phyloP scores from a whole-genome alignment of 495 filamentous ascomycete species.

The Lepraria neglecta region DNA sequence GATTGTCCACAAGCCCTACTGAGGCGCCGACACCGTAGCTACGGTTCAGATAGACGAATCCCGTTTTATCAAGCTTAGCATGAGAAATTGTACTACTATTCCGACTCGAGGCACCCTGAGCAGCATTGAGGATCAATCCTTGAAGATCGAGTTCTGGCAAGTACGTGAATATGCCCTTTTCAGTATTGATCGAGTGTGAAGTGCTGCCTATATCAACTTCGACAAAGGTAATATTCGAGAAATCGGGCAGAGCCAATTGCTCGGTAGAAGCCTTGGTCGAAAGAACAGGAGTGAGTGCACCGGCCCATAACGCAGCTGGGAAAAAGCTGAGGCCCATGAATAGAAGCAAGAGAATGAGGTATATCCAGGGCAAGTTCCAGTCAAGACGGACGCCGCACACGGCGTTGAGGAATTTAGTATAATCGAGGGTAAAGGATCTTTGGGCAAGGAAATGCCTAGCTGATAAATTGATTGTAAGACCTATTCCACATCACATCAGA shows the following conservation, averaged over 20 bases:
- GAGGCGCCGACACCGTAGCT: constrained; percentile 35
- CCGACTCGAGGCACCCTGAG: constrained; percentile 28
- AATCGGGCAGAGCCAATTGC: constrained; percentile 23
- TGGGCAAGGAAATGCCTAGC: background rate
- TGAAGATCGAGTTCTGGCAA: constrained; percentile 27
- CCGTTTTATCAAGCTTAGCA: constrained; percentile 35
- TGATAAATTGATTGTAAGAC: background rate
- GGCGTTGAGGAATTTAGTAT: background rate
- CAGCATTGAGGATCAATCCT: constrained; percentile 28
- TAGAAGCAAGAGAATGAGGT: constrained; percentile 22
- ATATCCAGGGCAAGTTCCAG: background rate
- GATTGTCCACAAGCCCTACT: constrained; percentile 32
- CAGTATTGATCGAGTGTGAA: background rate
- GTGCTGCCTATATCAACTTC: background rate
- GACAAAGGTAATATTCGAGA: background rate
- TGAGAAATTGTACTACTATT: constrained; percentile 22
- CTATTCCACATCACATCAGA: background rate
- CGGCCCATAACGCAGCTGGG: constrained; percentile 35
- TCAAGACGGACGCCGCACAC: background rate
- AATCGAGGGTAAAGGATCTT: background rate
- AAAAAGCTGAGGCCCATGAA: constrained; percentile 24
- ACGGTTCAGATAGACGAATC: constrained; percentile 32
- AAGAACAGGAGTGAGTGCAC: constrained; percentile 33
- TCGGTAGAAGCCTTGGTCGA: constrained; percentile 10
- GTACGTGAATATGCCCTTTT: constrained; percentile 31